These are phyloP conservation scores for Psilocybe sp. DNA, from an alignment of 768 basidiomycete species.

Conservation along the genomic window DNA sequence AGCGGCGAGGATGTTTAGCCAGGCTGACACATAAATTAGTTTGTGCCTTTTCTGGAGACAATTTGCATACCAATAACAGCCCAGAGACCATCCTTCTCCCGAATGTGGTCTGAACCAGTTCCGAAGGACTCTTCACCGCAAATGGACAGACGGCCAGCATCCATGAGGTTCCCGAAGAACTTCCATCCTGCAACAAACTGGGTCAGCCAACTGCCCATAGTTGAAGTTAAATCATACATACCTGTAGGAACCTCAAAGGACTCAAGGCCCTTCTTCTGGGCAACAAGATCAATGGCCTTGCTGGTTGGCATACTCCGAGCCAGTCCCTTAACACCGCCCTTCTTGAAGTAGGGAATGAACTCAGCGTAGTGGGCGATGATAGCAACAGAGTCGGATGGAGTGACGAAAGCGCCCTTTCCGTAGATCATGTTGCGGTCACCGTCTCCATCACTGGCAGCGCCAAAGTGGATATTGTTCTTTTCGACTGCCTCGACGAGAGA, in stretches of 20 bases:
- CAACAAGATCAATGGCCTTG: constrained; percentile 95
- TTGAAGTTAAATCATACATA: constrained; percentile 25
- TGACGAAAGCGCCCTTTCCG: constrained; percentile 96
- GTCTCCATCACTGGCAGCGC: constrained; percentile 96
- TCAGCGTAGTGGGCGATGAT: constrained; percentile 98
- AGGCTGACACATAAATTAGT: constrained; percentile 51
- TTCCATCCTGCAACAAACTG: constrained; percentile 75
- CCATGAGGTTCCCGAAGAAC: constrained; percentile 99
- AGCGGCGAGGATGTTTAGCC: constrained; percentile 95
- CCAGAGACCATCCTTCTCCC: constrained; percentile 99
- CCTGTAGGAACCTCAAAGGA: constrained; percentile 97
- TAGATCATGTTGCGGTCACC: constrained; percentile 99
- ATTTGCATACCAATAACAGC: constrained; percentile 78
- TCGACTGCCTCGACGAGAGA: constrained; percentile 92
- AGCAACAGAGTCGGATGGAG: constrained; percentile 95
- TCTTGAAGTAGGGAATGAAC: constrained; percentile 88
- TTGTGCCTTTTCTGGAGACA: background rate
- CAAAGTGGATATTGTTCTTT: constrained; percentile 80
- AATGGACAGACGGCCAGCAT: constrained; percentile 94
- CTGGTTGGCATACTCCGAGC: constrained; percentile 98
- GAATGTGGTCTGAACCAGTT: constrained; percentile 99
- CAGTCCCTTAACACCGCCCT: constrained; percentile 89
- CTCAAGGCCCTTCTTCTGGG: constrained; percentile 89
- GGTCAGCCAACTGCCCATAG: background rate
- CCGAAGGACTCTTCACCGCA: constrained; percentile 99